Evolutionary conservation across 768 basidiomycete species (phyloP).

Genomic region (Lactarius psammicola): DNA sequence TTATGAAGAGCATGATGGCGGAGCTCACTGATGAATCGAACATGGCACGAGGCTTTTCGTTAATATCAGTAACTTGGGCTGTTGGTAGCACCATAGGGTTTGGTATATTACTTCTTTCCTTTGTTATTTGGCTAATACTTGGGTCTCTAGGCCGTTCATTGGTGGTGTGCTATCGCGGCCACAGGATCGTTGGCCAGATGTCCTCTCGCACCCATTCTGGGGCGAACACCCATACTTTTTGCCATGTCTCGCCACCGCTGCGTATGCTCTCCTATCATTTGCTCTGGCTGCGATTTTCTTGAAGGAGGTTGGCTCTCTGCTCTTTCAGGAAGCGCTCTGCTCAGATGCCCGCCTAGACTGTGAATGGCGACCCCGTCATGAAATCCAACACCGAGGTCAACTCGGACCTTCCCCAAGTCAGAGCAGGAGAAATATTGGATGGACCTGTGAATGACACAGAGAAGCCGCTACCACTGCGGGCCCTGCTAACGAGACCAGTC

Average conservation of each 20-base stretch:
- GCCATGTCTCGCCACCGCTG: slow-evolving; percentile 24
- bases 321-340: neutral
- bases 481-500: slow-evolving; percentile 37
- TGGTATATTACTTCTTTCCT: neutral
- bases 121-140: neutral
- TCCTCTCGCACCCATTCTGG: slow-evolving; percentile 31
- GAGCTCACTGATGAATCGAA: too few relatives aligned
- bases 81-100: slow-evolving; percentile 21
- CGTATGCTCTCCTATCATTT: neutral
- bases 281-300: slow-evolving; percentile 7
- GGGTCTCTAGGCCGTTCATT: neutral
- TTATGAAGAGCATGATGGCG: too few relatives aligned
- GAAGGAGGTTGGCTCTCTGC: slow-evolving; percentile 10
- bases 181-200: slow-evolving; percentile 27
- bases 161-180: slow-evolving; percentile 32
- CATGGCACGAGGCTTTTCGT: too few relatives aligned
- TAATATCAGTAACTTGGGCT: slow-evolving; percentile 35
- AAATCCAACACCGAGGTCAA: neutral
- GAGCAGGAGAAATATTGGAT: neutral
- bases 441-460: neutral
- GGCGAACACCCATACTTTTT: slow-evolving; percentile 31
- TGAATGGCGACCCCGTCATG: neutral
- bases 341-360: neutral
- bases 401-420: too few relatives aligned
- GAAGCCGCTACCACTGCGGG: slow-evolving; percentile 34